Base-by-base conservation (phyloP, 1,284 basidiomycete species). In the Takashimella koratensis region DNA sequence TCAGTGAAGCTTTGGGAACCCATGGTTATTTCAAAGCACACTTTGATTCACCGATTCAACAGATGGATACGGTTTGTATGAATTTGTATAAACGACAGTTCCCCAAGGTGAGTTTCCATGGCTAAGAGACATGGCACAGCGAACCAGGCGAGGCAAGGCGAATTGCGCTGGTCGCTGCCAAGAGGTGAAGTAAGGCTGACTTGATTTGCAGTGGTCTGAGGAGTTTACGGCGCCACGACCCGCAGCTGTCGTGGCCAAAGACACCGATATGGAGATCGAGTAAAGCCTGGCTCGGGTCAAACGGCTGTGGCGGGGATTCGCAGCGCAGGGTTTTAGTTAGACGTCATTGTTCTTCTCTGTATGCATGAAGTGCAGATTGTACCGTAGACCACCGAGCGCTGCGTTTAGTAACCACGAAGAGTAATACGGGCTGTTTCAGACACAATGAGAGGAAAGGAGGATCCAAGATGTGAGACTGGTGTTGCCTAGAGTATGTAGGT, bases 11-110 rank as follows among this genome's bases (percentile, higher is more conserved):
- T 5, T 82, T 99, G n/a, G 95, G 95, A 47, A 98, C 93, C 22
- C 95, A 98, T 68, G 96, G 95, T 11, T 97, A 98, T 77, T 94
- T 91, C 81, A 98, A 98, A 78, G 93, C 92, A 10, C 85, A 92
- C 71, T 98, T 98, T 74, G 95, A 98, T 69, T 91, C 90, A 1
- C 89, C 89, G 6, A 85, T 99, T 64, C 88, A 84, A 67, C 94
- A 97, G 78, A 96, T 98, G 92, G 93, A 95, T 65, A 93, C 90
- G 5, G 82, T 94, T 46, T 92, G 90, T 70, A 87, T 95, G 88
- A 83, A 85, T 45, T 67, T 96, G 55, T 95, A 94, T 77, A 96
- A 95, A 76, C 81, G 93, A 45, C 85, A 93, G 52, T 95, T 84
- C 74, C 92, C 92, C 3, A 87, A 86, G 70, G 94, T 90, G 86